Base-by-base conservation (phyloP, 768 basidiomycete species). In the Thelephora aurantiotincta region DNA sequence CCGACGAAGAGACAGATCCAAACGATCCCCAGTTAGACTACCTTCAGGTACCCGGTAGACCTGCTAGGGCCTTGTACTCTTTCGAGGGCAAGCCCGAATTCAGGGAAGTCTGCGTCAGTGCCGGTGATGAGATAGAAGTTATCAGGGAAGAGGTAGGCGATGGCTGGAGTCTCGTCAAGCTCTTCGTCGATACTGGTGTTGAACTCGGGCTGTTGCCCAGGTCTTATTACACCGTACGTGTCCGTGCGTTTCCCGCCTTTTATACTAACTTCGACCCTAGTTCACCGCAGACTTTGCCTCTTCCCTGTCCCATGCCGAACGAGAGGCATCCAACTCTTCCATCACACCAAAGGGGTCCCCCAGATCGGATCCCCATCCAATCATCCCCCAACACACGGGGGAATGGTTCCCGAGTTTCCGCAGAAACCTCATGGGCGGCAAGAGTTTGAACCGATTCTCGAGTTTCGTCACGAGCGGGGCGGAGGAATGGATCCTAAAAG, bases 401-500 rank as follows among this genome's bases (percentile, higher is more conserved):
- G 84, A 86, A 60, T 82, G 82, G 68, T 75, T 82, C 52, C 82
- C 83, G 1, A 83, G 75, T 59, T 82, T 86, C 55, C 68, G 78
- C 7, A 75, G 75, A 47, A 80, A 77, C 52, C 68, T 89, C 0
- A 73, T 90, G 1, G 78, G 83, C 26, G 84, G 86, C 9, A 87
- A 80, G 62, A 77, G 76, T 41, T 62, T 89, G 47, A 88, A 89
- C 60, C 73, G 86, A n/a, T 90, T 90, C 63, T 87, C 85, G 0
- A 80, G 72, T 48, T 90, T 89, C 59, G 86, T 90, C 12, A 86
- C 82, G 6, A 86, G 81, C 49, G 87, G 87, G 33, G 87, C 87
- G 9, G 87, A 90, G 60, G 80, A 80, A 45, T 90, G 79, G 66
- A 72, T 89, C 6, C 71, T 89, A n/a, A 75, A 80, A 44, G 87